Percentiles rank a stretch among this genome's conserved stretches.
Conservation (phyloP, 176 grass and related monocot genomes). For the Aegilops tauschii region DNA sequence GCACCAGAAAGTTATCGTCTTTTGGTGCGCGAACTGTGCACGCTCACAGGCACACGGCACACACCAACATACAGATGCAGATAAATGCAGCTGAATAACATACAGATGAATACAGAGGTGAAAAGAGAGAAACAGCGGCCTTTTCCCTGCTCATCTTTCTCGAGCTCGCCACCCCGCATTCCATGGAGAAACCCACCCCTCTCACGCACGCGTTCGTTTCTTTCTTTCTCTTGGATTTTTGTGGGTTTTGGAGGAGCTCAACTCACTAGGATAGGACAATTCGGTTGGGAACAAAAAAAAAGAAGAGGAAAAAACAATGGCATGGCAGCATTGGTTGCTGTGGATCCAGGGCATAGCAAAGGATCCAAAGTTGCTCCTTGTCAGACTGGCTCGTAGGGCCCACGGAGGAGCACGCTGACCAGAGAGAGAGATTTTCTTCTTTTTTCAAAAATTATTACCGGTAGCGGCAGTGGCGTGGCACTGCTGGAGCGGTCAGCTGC, state of each 20-base stretch:
- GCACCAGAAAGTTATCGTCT: slow-evolving; percentile 19
- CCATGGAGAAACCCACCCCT: background rate
- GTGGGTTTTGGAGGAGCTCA: background rate
- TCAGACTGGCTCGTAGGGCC: slow-evolving; percentile 29
- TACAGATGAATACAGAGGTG: background rate
- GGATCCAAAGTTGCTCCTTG: background rate
- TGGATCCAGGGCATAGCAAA: background rate
- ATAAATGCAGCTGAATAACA: background rate
- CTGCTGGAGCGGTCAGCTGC: background rate
- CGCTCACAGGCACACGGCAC: slow-evolving; percentile 2
- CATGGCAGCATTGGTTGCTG: background rate
- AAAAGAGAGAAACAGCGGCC: background rate
- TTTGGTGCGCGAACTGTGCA: slow-evolving; percentile 15
- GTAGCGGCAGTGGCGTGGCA: background rate
- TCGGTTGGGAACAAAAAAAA: slow-evolving; percentile 17
- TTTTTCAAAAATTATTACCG: background rate
- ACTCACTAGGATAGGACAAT: background rate
- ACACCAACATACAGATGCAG: background rate
- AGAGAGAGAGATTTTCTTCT: background rate
- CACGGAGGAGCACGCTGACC: background rate
- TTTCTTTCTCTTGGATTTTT: slow-evolving; percentile 33
- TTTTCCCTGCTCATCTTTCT: slow-evolving; percentile 25
- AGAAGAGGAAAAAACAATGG: background rate
- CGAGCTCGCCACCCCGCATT: slow-evolving; percentile 20
- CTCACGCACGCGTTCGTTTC: background rate